Evolutionary conservation across 2,329 filamentous ascomycete genomes (phyloP).

Genomic region (Tympanopsis confertula): DNA sequence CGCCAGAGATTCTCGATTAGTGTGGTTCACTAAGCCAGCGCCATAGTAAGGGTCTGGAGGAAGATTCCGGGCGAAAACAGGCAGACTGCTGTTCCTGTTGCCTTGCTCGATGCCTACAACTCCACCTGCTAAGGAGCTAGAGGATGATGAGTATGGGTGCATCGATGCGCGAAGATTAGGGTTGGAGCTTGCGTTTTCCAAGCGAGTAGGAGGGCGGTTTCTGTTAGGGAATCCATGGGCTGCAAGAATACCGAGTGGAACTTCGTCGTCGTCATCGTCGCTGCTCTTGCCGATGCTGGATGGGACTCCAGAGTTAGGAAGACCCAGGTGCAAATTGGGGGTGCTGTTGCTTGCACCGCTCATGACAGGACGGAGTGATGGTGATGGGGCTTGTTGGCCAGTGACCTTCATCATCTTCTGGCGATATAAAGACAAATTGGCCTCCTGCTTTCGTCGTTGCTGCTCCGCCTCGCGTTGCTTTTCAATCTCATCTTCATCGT

Average conservation of each 20-base stretch:
- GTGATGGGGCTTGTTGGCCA: slow-evolving; percentile 21
- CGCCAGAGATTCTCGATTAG: slow-evolving; percentile 41
- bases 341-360: background rate
- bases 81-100: slow-evolving; percentile 29
- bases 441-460: slow-evolving; percentile 46
- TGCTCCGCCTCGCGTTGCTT: slow-evolving; percentile 34
- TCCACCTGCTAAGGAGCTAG: background rate
- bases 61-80: slow-evolving; percentile 43
- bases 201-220: slow-evolving; percentile 40
- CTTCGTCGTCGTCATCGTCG: slow-evolving; percentile 44
- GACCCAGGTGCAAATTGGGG: background rate
- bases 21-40: slow-evolving; percentile 41
- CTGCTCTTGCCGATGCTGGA: background rate
- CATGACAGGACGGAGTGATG: background rate
- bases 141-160: background rate
- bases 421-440: slow-evolving; percentile 46
- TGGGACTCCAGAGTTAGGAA: background rate
- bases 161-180: slow-evolving; percentile 25
- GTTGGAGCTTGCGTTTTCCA: slow-evolving; percentile 29
- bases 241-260: slow-evolving; percentile 48
- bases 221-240: slow-evolving; percentile 48
- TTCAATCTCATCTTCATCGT: slow-evolving; percentile 29
- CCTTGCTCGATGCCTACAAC: no score
- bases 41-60: slow-evolving; percentile 48
- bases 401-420: slow-evolving; percentile 56